A percentile compares a stretch with the other conserved stretches of the same genome.
phyloP scores from a whole-genome alignment of 345 rosid species.

The Durio zibethinus region DNA sequence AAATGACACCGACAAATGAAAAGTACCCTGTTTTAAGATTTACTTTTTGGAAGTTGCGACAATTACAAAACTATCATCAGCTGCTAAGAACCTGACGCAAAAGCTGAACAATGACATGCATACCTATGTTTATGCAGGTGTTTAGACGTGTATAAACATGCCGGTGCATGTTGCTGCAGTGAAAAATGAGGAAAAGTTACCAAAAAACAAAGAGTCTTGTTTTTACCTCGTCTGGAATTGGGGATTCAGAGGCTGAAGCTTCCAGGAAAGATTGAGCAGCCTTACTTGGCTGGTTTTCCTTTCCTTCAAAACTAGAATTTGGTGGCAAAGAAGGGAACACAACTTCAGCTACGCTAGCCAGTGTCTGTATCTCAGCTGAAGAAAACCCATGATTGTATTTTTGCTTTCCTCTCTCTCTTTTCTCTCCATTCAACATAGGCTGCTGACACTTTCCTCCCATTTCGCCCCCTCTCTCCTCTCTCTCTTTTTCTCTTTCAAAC shows the following conservation, averaged over 20 bases:
- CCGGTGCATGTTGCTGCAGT: not conserved
- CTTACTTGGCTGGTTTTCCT: conserved; percentile 13
- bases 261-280: conserved; percentile 38
- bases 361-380: conserved; percentile 45
- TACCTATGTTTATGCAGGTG: not conserved
- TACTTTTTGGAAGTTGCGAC: not conserved
- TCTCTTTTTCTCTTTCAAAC: not conserved
- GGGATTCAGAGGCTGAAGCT: conserved; percentile 44
- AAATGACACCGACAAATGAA: not conserved
- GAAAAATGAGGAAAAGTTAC: not conserved
- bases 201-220: not conserved
- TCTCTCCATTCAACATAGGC: conserved; percentile 33
- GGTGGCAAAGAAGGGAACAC: conserved; percentile 46
- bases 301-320: conserved; percentile 8
- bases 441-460: conserved; percentile 29
- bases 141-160: not conserved
- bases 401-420: not conserved
- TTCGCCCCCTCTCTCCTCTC: not conserved
- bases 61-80: not conserved
- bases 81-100: not conserved
- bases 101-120: not conserved
- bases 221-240: conserved; percentile 41
- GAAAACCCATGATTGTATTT: conserved; percentile 40
- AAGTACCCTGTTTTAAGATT: not conserved
- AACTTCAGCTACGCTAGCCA: conserved; percentile 54